Base-by-base conservation (phyloP, 2,329 filamentous ascomycete species). In the Thelonectria olida region DNA sequence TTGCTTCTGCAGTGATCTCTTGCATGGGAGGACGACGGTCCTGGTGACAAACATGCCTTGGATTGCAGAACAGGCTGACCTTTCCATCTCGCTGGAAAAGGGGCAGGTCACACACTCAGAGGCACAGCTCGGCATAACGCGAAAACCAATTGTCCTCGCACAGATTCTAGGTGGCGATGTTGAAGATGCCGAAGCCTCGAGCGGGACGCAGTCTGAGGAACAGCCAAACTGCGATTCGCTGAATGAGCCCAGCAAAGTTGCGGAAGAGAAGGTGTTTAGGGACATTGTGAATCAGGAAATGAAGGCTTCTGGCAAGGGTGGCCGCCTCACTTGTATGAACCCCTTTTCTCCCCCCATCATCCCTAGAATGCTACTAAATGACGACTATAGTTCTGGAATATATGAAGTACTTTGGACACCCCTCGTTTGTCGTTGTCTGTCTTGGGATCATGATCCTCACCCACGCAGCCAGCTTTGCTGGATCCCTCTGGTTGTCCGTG, bases 41-140 rank as follows among this genome's bases (percentile, higher is more conserved):
- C 76, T 88, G 15, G 85, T 88, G 4, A 87, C 84, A 3, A 86
- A 88, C 65, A 71, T 85, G 38, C 82, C 81, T 2, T 85, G 83
- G 83, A 80, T 85, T 41, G 75, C 82, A 0, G 76, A 80, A 3
- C 83, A 85, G 67, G 81, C 82, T 8, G 84, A 85, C 58, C 71
- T 84, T 10, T 73, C 78, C 10, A 71, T 85, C 28, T 65, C 68
- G 1, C 72, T 86, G n/a, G 82, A 85, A 17, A 81, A 79, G 51
- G 84, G 84, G 5, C 72, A 66, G 8, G 64, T 84, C 27, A 74
- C 77, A 39, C 73, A 74, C 15, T 64, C 76, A 2, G 80, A 84
- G 55, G 74, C 77, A 41, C 82, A 84, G 28, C 72, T 84, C 34
- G 82, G 81, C 17, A 75, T 82, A 17, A 73, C 79, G 15, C 78